Evolutionary conservation across 345 rosid species (phyloP), one percentile per base, ranked within the genome.

Genomic region (Linum trigynum): DNA sequence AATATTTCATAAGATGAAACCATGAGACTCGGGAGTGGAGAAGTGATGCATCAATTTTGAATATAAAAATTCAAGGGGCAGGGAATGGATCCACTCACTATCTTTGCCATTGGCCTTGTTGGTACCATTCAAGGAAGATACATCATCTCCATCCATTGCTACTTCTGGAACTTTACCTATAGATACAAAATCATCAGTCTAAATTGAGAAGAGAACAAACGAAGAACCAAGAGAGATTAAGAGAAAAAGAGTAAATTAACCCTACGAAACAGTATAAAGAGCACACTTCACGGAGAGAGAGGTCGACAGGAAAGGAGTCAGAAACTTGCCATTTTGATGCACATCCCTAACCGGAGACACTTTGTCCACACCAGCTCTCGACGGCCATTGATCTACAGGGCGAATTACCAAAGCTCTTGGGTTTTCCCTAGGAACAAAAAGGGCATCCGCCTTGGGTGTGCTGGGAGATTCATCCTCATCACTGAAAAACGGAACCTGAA

Each of bases 371-470:
- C 71, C 71, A 59, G 72, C 62, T 76, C 85, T 83, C 62, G 76
- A 67, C 57, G 83, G 69, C 85, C 81, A 78, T 68, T 80, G 80
- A 57, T 81, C 95, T 14, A 75, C 42, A 59, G 92, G 85, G 66
- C 74, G 87, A 71, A 88, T 86, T 59, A 94, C 82, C 67, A 90
- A 75, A 74, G 95, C 81, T 78, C 96, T 85, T 17, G 99, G 99
- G 70, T 94, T 90, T 75, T 94, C 97, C 80, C 99, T 75, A 14
- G 97, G 99, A 74, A 86, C 69, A 73, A 90, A 82, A 70, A 84
- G 75, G 10, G 97, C 95, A 81, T 86, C 96, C 35, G 95, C 96
- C 79, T 88, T 90, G 0, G 97, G 99, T 39, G 92, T 83, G 71
- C 83, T 81, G 43, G 87, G 84, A 65, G 86, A 78, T 78, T 85